Conservation (phyloP, 257 asterid genomes). For the Nicotiana paniculata region DNA sequence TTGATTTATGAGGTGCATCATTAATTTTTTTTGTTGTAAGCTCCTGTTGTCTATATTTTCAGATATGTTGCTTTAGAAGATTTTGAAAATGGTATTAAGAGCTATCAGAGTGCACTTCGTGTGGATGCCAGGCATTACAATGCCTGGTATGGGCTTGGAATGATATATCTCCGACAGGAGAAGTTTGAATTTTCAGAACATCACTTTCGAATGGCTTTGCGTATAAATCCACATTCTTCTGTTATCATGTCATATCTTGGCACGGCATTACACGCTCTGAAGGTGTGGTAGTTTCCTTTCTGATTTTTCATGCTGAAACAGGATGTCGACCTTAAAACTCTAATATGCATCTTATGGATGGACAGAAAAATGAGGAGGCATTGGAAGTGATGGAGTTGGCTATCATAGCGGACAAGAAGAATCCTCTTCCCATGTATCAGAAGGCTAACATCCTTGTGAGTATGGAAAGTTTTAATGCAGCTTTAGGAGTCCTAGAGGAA, state of each 20-base stretch:
- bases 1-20: not conserved
- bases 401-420: conserved; percentile 84
- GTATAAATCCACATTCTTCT: conserved; percentile 81
- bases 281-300: conserved; percentile 43
- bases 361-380: conserved; percentile 75
- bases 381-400: conserved; percentile 87
- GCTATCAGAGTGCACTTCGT: conserved; percentile 80
- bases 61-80: conserved; percentile 89
- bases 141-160: conserved; percentile 99
- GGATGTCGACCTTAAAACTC: not conserved
- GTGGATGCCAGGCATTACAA: conserved; percentile 88
- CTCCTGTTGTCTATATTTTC: conserved; percentile 17
- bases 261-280: conserved; percentile 75
- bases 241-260: conserved; percentile 95
- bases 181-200: conserved; percentile 91
- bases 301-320: conserved; percentile 5
- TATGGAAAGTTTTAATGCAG: conserved; percentile 74
- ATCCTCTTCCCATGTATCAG: conserved; percentile 92
- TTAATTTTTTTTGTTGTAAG: conserved; percentile 7
- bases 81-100: conserved; percentile 77
- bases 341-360: conserved; percentile 8
- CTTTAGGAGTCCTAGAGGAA: conserved; percentile 89
- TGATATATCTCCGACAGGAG: conserved; percentile 91
- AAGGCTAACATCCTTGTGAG: conserved; percentile 89
- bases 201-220: conserved; percentile 83